Evolutionary conservation across 768 basidiomycete genomes (phyloP), one percentile per base, ranked within the genome.

Genomic region (Suillus sp.): DNA sequence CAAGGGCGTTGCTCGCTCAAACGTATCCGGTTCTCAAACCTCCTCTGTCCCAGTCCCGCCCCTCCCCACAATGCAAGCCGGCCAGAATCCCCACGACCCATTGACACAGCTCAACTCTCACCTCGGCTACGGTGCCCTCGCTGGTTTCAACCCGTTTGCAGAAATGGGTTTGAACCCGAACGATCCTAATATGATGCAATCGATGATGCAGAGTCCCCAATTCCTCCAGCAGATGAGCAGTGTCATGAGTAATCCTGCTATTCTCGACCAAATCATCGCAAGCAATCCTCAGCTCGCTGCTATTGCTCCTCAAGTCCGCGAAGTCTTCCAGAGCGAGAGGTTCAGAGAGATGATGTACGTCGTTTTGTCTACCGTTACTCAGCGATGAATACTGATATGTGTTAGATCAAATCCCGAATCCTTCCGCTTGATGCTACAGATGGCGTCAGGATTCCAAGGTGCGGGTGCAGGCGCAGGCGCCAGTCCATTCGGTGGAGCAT

Each of bases 141-240:
- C 90, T 0, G 91, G 92, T 6, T 80, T 96, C 72, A 98, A 99
- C 70, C 96, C 97, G 0, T 99, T 99, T 71, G 83, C 90, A 0
- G 90, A 90, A 4, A 87, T 96, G 86, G 96, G 96, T 1, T 57
- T 96, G 50, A 99, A 99, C 71, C 81, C 85, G 4, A 93, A 92
- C 68, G 96, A 98, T 73, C 96, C 96, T 0, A 97, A 98, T 74
- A 92, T 96, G 87, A 80, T 96, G 75, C 89, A 94, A 72, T 80
- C 80, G 34, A 89, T 98, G 91, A 84, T 97, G 82, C 87, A 90
- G 70, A 89, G 86, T 20, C 92, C 92, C 1, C 83, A 92, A 66
- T 95, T 96, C 68, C 74, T 95, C 45, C 86, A 92, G 65, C 92
- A 95, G 76, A 96, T 99, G 92, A 86, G 89, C 9, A 72, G 80